These are phyloP conservation scores for Gilbertella persicaria DNA, from an alignment of 371 early-diverging fungal genomes.

Conservation along the genomic window DNA sequence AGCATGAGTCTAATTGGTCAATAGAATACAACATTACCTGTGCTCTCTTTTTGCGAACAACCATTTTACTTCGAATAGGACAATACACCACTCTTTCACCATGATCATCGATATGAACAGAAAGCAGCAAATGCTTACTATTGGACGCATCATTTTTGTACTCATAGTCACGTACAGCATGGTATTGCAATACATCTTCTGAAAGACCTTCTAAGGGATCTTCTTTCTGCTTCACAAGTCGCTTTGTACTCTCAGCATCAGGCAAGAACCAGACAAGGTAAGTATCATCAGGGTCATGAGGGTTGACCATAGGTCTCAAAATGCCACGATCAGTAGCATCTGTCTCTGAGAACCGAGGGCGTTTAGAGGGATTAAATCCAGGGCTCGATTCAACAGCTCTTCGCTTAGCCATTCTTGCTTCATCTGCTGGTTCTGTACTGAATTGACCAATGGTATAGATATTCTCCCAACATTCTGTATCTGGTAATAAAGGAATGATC, in stretches of 20 bases:
- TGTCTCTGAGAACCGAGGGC: conserved; percentile 16
- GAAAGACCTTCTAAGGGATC: conserved; percentile 21
- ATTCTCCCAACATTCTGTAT: conserved; percentile 67
- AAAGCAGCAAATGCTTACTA: conserved; percentile 31
- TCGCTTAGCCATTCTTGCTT: conserved; percentile 34
- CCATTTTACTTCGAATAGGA: conserved; percentile 42
- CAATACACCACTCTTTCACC: conserved; percentile 28
- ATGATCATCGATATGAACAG: conserved; percentile 30
- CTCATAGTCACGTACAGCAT: conserved; percentile 46
- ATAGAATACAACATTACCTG: conserved; percentile 24
- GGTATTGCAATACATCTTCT: conserved; percentile 30
- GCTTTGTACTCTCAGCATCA: conserved; percentile 33
- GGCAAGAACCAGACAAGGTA: conserved; percentile 55
- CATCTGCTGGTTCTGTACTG: conserved; percentile 72
- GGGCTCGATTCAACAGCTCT: neutral
- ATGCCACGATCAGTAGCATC: conserved; percentile 62
- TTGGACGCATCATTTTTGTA: conserved; percentile 41
- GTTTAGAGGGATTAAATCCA: neutral
- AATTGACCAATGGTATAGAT: conserved; percentile 71
- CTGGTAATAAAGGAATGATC: conserved; percentile 77
- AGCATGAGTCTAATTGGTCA: no score
- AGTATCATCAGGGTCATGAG: conserved; percentile 52
- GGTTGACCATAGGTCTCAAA: conserved; percentile 58
- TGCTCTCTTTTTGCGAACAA: conserved; percentile 45
- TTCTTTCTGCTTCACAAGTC: conserved; percentile 36